phyloP scores from a whole-genome alignment of 176 grass and related monocot genomes.

The Triticum urartu region DNA sequence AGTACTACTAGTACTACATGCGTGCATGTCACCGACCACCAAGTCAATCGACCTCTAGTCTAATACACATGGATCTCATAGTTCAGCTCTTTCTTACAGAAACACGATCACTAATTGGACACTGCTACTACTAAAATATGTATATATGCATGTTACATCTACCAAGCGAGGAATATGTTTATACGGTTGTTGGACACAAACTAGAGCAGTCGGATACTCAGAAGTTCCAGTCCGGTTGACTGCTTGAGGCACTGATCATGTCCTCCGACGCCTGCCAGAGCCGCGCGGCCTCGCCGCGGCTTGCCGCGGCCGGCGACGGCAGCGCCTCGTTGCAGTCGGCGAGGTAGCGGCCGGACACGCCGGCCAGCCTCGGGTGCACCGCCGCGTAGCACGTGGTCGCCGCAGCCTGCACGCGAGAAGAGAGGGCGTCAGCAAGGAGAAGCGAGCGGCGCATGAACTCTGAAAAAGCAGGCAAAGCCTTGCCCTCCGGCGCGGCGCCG shows the following conservation, averaged over 20 bases:
- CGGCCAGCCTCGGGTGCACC: conserved; percentile 60
- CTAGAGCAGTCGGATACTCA: neutral
- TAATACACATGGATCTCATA: neutral
- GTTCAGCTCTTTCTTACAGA: neutral
- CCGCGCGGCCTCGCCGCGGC: conserved; percentile 46
- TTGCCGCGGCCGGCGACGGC: conserved; percentile 62
- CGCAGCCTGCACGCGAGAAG: conserved; percentile 54
- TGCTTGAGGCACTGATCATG: neutral
- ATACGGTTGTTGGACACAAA: neutral
- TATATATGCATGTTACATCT: conserved; percentile 6
- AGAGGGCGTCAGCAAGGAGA: neutral
- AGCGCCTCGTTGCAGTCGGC: conserved; percentile 94
- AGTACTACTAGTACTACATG: neutral
- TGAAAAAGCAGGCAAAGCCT: neutral
- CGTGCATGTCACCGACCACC: conserved; percentile 3
- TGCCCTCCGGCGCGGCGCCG: neutral
- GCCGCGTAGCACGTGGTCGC: conserved; percentile 97
- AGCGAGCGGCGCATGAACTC: neutral
- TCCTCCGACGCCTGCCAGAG: conserved; percentile 65
- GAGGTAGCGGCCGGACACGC: conserved; percentile 82
- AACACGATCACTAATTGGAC: neutral
- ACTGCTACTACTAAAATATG: neutral
- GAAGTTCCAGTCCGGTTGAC: neutral
- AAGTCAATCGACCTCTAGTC: neutral
- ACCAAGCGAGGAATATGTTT: neutral